Base-by-base conservation (phyloP, 257 asterid genomes). In the Capsicum rhomboideum region DNA sequence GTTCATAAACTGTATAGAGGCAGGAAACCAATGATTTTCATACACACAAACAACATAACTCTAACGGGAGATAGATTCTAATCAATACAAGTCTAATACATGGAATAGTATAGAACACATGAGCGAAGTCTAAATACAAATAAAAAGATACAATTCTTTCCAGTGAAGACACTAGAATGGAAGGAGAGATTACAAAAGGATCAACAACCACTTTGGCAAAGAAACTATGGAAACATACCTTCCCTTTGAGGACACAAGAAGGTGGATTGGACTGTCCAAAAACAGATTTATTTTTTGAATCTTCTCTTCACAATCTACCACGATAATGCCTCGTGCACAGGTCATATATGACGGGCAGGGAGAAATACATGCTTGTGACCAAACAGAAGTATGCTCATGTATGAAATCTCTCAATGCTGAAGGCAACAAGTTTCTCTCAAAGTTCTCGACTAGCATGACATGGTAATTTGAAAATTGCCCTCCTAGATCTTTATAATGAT, bases 161-260 rank as follows among this genome's bases (percentile, higher is more conserved):
- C 6, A 28, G 23, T 28, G 82, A 77, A 50, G 42, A 77, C 46
- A 77, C 2, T 50, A 28, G 10, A 28, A 77, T 28, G 28, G 4
- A 77, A 77, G 21, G 58, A 77, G 82, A 75, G 61, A 18, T 9
- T 6, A 16, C 64, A 16, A 50, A 77, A 77, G 82, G 63, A 77
- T 50, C 63, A 28, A 46, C 59, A 26, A 50, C 64, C 26, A 77
- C 46, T 77, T 34, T 50, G 28, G 58, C 17, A 31, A 77, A 34
- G 82, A 77, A 50, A 77, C 64, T 77, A 52, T 28, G 44, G 72
- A 67, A 82, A 50, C 52, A 50, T 89, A 93, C 95, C 97, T 93
- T 90, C 93, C 97, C 55, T 82, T 89, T 63, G 89, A 82, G 40
- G 97, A 93, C 86, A 91, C 90, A 18, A 93, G 83, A 17, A 93